Base-by-base conservation (phyloP, 1,284 basidiomycete genomes). In the Tetrapyrgos nigripes region DNA sequence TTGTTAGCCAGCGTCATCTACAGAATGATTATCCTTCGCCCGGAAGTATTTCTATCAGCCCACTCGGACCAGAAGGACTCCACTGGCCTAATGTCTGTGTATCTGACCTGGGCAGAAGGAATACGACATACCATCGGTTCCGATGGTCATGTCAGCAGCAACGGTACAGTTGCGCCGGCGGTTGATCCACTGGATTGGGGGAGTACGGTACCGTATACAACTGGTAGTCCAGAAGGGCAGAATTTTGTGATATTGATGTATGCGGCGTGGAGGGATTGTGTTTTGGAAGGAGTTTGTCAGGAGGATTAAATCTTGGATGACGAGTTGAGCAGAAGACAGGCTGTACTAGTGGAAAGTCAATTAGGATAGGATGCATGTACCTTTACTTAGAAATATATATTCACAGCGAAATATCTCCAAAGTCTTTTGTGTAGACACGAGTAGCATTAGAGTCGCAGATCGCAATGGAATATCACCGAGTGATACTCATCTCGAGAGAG, bases 1-100 rank as follows among this genome's bases (percentile, higher is more conserved):
- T 64, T 82, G 17, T 62, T 83, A 13, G 79, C 81, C 0, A 68
- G 75, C 3, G 75, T 76, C 9, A 77, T 74, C 1, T 83, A 79
- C 59, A 74, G 81, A 5, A 76, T 76, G 60, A 76, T 68, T 3
- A 54, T 70, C 6, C 47, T 68, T 23, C 54, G 48, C 45, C 73
- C 73, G 1, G 44, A 67, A 2, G 46, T 62, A 3, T 73, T 71
- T 45, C 37, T 40, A 4, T 4, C 37, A 5, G 8, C 5, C 13
- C 19, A 6, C 19, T 6, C 37, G 5, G 37, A 11, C 5, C 14
- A 4, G 13, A 17, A 5, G 31, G 14, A 33, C 31, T 8, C 31
- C 31, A 33, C 31, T 40, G 4, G n/a, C 4, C 11, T 19, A 9
- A n/a, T n/a, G n/a, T n/a, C n/a, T n/a, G n/a, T n/a, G n/a, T 73